Conservation (phyloP, 805 yeast species). For the Lachancea nothofagi region DNA sequence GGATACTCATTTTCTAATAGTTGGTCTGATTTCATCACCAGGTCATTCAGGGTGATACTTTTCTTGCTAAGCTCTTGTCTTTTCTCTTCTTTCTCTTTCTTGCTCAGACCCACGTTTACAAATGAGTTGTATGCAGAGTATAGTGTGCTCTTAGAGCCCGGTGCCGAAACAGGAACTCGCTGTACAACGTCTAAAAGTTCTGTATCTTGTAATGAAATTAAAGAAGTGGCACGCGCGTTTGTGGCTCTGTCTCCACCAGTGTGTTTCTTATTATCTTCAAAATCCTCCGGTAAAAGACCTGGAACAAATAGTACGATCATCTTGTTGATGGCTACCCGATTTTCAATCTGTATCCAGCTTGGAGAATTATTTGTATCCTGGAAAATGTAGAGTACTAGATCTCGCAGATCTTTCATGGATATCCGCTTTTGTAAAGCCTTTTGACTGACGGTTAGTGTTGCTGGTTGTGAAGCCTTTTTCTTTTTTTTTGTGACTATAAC, state of each 20-base stretch:
- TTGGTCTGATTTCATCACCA: constrained; percentile 46
- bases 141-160: constrained; percentile 58
- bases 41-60: constrained; percentile 45
- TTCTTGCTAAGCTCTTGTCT: constrained; percentile 26
- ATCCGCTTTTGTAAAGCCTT: constrained; percentile 25
- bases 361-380: constrained; percentile 41
- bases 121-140: constrained; percentile 53
- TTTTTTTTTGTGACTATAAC: constrained; percentile 27
- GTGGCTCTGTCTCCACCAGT: constrained; percentile 13
- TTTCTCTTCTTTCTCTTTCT: constrained; percentile 46
- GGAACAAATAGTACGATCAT: constrained; percentile 58
- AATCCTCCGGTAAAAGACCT: constrained; percentile 49
- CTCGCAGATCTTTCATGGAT: constrained; percentile 40
- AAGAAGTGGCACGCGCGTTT: constrained; percentile 8
- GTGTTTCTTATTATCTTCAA: constrained; percentile 31
- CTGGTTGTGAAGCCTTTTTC: constrained; percentile 26
- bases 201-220: constrained; percentile 9
- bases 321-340: constrained; percentile 44
- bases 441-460: constrained; percentile 35
- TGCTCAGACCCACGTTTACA: constrained; percentile 50
- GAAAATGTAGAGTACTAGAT: constrained; percentile 40
- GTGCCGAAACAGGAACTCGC: constrained; percentile 49
- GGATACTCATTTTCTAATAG: constrained; percentile 53
- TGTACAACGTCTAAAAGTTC: constrained; percentile 2
- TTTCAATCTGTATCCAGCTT: constrained; percentile 44